Evolutionary conservation across 192 early-diverging fungal species (phyloP), one percentile per base, ranked within the genome.

Genomic region (Podila minutissima): DNA sequence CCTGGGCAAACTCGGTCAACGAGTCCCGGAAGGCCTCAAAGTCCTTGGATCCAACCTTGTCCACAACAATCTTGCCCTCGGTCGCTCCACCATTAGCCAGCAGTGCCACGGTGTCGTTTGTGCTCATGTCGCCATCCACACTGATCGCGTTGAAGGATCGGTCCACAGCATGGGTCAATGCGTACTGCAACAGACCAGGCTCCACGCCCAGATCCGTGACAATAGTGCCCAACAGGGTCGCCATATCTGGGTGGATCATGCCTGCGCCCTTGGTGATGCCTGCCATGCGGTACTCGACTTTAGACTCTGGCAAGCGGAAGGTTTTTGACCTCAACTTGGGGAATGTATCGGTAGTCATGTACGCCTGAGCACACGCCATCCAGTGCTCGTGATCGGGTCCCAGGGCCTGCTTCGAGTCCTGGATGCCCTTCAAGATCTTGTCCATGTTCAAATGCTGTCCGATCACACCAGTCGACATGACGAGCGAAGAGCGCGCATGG

Each of bases 231-330:
- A 99, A 87, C 72, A 99, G 84, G 9, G 97, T 99, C 17, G 97
- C 97, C 97, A 99, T 99, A 83, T 98, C 95, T 13, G 97, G 97
- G 76, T 99, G 97, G 64, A 99, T 97, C 97, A 97, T 97, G 12
- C 97, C 97, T 6, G 97, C 97, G 41, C 97, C 97, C 86, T 99
- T 99, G 24, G 92, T 91, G 83, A 97, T 96, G 20, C 97, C 97
- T 0, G 97, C 96, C 88, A 99, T 92, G n/a, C 91, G 82, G 66
- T 92, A 95, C 9, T 72, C 66, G 13, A 74, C 66, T 19, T 86
- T 88, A 22, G 76, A 82, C 28, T 75, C 75, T 0, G 91, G 84
- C 32, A 92, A 62, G 7, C 60, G 67, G 68, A 86, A 88, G 48
- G 86, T 68, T 38, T 86, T 82, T 32, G 92, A 93, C n/a, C 88